Evolutionary conservation across 169 alveolate genomes (phyloP).

Genomic region (Hepatocystis sp.): DNA sequence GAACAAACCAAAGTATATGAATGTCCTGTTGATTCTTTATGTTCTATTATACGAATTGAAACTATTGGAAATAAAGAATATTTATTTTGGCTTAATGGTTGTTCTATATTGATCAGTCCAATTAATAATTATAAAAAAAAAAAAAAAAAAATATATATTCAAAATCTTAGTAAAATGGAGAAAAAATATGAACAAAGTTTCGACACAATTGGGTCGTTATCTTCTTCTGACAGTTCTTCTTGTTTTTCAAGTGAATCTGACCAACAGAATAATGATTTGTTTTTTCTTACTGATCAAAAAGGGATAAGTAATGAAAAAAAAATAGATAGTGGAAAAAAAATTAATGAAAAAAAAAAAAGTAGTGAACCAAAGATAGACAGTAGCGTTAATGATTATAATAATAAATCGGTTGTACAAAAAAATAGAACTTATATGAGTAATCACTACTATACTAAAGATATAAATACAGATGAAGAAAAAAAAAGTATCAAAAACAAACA

Average conservation of each 20-base stretch:
- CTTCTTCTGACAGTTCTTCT: background rate
- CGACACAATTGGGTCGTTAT: background rate
- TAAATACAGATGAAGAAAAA: background rate
- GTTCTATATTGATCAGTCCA: constrained; percentile 58
- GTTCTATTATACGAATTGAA: constrained; percentile 63
- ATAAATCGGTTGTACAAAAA: constrained; percentile 7
- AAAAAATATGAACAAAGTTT: background rate
- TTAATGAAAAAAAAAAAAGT: background rate
- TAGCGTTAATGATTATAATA: background rate
- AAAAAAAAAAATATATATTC: too few relatives aligned
- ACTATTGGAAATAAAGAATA: constrained; percentile 58
- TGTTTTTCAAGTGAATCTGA: background rate
- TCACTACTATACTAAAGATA: constrained; percentile 1
- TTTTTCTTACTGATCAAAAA: too few relatives aligned
- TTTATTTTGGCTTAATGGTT: constrained; percentile 72
- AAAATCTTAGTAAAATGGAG: background rate
- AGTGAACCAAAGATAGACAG: background rate
- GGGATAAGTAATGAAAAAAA: background rate
- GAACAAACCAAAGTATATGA: constrained; percentile 69
- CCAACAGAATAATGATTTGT: too few relatives aligned
- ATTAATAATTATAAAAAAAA: constrained; percentile 46
- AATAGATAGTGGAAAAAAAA: background rate
- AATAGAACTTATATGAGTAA: constrained; percentile 20
- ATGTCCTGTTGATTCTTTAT: constrained; percentile 50
- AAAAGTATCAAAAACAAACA: background rate